Conservation (phyloP, 805 yeast genomes). For the Maudiozyma turicensis region DNA sequence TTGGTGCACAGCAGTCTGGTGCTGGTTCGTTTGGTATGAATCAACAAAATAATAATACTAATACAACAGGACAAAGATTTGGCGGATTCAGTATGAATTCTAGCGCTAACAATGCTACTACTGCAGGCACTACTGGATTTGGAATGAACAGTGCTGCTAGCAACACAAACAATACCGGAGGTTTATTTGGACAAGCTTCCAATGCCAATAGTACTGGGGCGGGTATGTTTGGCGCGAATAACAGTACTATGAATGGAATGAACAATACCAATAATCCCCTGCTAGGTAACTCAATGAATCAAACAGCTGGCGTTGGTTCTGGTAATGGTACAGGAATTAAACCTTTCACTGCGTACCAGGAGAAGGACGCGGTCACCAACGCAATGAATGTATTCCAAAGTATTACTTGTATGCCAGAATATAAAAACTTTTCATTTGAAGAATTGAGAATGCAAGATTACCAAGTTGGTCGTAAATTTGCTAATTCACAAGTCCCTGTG, state of each 20-base stretch:
- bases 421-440: slow-evolving; percentile 68
- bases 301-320: slow-evolving; percentile 22
- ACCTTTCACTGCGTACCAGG: slow-evolving; percentile 61
- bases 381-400: slow-evolving; percentile 56
- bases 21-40: slow-evolving; percentile 4
- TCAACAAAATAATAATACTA: slow-evolving; percentile 1
- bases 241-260: slow-evolving; percentile 6
- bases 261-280: slow-evolving; percentile 5
- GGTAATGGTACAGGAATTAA: slow-evolving; percentile 58
- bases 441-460: slow-evolving; percentile 89
- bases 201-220: too few relatives aligned
- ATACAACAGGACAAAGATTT: slow-evolving; percentile 1
- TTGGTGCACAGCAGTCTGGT: slow-evolving; percentile 12
- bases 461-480: slow-evolving; percentile 41
- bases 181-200: slow-evolving; percentile 1
- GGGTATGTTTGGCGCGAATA: slow-evolving; percentile 4
- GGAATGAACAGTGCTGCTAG: slow-evolving; percentile 6
- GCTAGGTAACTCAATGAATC: slow-evolving; percentile 10
- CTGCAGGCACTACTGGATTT: slow-evolving; percentile 9
- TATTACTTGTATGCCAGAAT: slow-evolving; percentile 85
- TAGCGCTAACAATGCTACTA: slow-evolving; percentile 14
- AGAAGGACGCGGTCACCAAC: slow-evolving; percentile 56
- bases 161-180: neutral
- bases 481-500: slow-evolving; percentile 2
- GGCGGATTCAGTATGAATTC: slow-evolving; percentile 32